Base-by-base conservation (phyloP, 768 basidiomycete species). In the Naematelia encephala region DNA sequence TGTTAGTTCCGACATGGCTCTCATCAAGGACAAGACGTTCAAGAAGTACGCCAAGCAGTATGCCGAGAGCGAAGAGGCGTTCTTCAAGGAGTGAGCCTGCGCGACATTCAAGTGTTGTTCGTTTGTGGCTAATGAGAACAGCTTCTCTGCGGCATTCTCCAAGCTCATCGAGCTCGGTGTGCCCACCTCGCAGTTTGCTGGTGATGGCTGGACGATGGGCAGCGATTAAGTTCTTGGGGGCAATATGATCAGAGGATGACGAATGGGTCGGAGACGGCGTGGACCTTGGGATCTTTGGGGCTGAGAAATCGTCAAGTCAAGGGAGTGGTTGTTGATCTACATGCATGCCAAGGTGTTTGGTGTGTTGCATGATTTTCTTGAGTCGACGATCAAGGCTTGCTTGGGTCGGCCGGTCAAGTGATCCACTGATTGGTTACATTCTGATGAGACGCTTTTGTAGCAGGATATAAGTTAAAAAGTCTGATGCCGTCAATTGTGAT, bases 101-200 rank as follows among this genome's bases (percentile, higher is more conserved):
- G 8, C 5, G 29, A n/a, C 25, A 12, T 14, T n/a, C 14, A 23
- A n/a, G 29, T 23, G 1, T 25, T n/a, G 8, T n/a, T 19, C 26
- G 16, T 23, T 43, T 34, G 4, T n/a, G 22, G 30, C 48, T 47
- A n/a, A 49, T 27, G 4, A 13, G 3, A 27, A 3, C 72, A 93
- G 91, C 79, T 98, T 97, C 82, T 84, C 92, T 50, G 82, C 81
- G 43, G 89, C 83, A 23, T 84, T 92, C 57, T 70, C 84, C 44
- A 86, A 83, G 63, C 84, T 98, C 48, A 85, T 98, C 64, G 94
- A 98, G 80, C 87, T 97, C 54, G 94, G 94, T 66, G 91, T 98
- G 8, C 94, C 94, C 45, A 78, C 81, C 13, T 74, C 83, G 58
- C 94, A 98, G 78, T 90, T 87, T 70, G 84, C 73, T 27, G 72